Base-by-base conservation (phyloP, 164 flowering plant genomes). In the Tetrastigma voinierianum region DNA sequence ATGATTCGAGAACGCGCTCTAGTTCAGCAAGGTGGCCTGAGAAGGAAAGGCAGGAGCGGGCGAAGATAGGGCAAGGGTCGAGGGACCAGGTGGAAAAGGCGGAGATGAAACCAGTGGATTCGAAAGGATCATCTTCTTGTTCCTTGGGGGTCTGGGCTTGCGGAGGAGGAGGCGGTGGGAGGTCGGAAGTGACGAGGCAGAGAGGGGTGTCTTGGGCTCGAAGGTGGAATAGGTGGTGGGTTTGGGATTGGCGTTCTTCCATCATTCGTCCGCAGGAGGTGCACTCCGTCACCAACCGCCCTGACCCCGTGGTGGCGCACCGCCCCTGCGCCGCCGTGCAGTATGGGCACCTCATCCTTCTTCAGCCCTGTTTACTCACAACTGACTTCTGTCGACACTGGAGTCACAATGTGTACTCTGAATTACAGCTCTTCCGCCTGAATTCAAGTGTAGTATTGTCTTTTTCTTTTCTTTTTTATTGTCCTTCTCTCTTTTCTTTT, bases 71-170 rank as follows among this genome's bases (percentile, higher is more conserved):
- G 78, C 54, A 75, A 64, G 78, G 84, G 66, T 90, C 92, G 60
- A 95, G 89, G 13, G 97, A 90, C 89, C 87, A 87, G n/a, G 98
- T 82, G 64, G 97, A 90, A 89, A 95, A 95, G 64, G 97, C 83
- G 15, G 99, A 86, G 71, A 95, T 87, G 85, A 95, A 90, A 14
- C 99, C 99, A 13, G 96, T 86, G 58, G 90, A 83, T 43, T 87
- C 80, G 70, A 92, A 92, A 0, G 97, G 97, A 73, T 92, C 96
- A 1, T 84, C 91, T 3, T 83, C 90, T 51, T 78, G 71, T 44
- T 25, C 71, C 16, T 24, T 56, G 62, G 21, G 24, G 49, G 62
- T 24, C 61, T 10, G 56, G 54, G 55, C 18, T 43, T 44, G 46
- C 2, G 46, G 20, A 10, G 72, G 17, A 2, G 61, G 60, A 20